phyloP scores from a whole-genome alignment of 305 asterid genomes.

The Fraxinus floribunda region DNA sequence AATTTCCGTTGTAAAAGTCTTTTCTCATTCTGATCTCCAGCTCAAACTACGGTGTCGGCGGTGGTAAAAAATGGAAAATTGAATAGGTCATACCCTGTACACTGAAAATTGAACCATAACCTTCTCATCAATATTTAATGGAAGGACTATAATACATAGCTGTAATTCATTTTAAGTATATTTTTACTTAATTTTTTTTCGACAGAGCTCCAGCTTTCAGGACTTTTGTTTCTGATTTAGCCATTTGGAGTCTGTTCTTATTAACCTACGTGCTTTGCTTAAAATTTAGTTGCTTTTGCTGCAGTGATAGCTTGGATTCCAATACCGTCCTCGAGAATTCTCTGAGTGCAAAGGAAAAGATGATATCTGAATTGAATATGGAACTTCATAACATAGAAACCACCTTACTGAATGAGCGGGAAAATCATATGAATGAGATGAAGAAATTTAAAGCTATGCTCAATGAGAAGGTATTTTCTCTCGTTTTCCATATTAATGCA shows the following conservation, averaged over 20 bases:
- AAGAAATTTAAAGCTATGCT: constrained; percentile 77
- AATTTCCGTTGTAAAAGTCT: not conserved
- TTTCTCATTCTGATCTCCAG: constrained; percentile 4
- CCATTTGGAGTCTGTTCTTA: constrained; percentile 10
- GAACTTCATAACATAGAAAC: constrained; percentile 94
- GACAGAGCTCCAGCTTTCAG: not conserved
- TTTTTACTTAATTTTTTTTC: not conserved
- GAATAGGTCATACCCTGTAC: not conserved
- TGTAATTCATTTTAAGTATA: constrained; percentile 3
- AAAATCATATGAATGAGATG: constrained; percentile 70
- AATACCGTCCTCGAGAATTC: constrained; percentile 83
- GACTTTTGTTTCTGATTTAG: constrained; percentile 17
- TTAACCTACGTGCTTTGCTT: constrained; percentile 15
- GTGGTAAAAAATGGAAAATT: constrained; percentile 11
- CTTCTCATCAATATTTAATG: constrained; percentile 3
- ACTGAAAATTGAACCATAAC: constrained; percentile 4
- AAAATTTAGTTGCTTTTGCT: constrained; percentile 26
- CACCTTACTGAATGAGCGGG: constrained; percentile 80
- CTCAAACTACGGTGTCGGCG: not conserved
- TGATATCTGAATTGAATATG: constrained; percentile 82
- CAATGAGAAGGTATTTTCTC: constrained; percentile 67
- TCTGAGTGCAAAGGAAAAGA: constrained; percentile 85
- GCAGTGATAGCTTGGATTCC: constrained; percentile 75
- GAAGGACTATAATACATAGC: not conserved
- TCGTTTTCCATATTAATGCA: not conserved